These are phyloP conservation scores for Trametopsis cervina DNA, from an alignment of 768 basidiomycete genomes.

Conservation along the genomic window DNA sequence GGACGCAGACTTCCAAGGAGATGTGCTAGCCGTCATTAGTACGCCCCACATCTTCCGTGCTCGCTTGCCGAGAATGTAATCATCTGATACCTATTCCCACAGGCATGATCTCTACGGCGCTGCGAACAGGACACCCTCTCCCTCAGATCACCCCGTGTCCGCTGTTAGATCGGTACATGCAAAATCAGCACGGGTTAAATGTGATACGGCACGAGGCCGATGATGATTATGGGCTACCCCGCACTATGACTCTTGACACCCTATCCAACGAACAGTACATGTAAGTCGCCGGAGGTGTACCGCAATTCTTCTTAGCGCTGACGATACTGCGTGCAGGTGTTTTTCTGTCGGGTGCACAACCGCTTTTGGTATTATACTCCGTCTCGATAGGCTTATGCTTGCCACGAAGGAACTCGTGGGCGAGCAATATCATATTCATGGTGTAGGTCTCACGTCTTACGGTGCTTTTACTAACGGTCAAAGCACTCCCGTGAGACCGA, in stretches of 20 bases:
- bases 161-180: slow-evolving; percentile 39
- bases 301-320: neutral
- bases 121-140: slow-evolving; percentile 66
- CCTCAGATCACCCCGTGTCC: slow-evolving; percentile 87
- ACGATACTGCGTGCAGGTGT: slow-evolving; percentile 1
- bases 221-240: slow-evolving; percentile 68
- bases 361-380: slow-evolving; percentile 58
- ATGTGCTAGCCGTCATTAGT: slow-evolving; percentile 79
- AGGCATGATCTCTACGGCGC: slow-evolving; percentile 74
- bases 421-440: slow-evolving; percentile 81
- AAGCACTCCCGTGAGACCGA: neutral
- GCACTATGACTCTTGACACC: slow-evolving; percentile 63
- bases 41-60: slow-evolving; percentile 15
- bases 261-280: slow-evolving; percentile 74
- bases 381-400: slow-evolving; percentile 72
- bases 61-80: neutral
- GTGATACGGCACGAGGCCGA: slow-evolving; percentile 66
- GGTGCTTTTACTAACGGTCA: slow-evolving; percentile 6
- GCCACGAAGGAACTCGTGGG: slow-evolving; percentile 83
- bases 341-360: slow-evolving; percentile 73
- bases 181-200: slow-evolving; percentile 49
- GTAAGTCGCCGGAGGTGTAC: slow-evolving; percentile 33
- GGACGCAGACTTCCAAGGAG: slow-evolving; percentile 79
- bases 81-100: neutral
- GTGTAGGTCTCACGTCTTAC: slow-evolving; percentile 34